Conservation (phyloP, 495 filamentous ascomycete species). For the Annulohypoxylon bovei region DNA sequence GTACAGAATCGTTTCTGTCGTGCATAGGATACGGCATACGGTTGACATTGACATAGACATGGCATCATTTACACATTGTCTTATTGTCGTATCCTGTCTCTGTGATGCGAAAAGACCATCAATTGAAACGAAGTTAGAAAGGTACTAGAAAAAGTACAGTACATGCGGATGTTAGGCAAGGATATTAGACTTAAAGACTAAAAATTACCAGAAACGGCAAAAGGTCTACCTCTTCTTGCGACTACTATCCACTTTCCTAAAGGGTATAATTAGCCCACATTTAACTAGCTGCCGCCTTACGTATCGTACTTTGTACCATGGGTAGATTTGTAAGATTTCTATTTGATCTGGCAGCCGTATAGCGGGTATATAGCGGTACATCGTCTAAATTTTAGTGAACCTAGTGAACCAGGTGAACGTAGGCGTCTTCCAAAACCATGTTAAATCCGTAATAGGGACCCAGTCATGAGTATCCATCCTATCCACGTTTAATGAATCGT, state of each 20-base stretch:
- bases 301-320: neutral
- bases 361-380: neutral
- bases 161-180: neutral
- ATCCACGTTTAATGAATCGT: slow-evolving; percentile 3
- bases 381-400: neutral
- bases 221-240: slow-evolving; percentile 4
- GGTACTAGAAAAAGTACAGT: slow-evolving; percentile 19
- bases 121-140: neutral
- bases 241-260: slow-evolving; percentile 2
- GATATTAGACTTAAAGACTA: slow-evolving; percentile 11
- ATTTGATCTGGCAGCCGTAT: too few relatives aligned
- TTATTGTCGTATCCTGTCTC: slow-evolving; percentile 15
- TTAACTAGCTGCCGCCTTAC: slow-evolving; percentile 32
- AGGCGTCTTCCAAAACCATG: neutral
- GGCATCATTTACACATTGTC: slow-evolving; percentile 19
- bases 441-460: slow-evolving; percentile 7
- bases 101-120: slow-evolving; percentile 1
- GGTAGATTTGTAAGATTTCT: neutral
- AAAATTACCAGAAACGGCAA: slow-evolving; percentile 23
- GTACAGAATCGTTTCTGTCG: neutral
- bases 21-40: slow-evolving; percentile 2
- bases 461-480: neutral
- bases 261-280: slow-evolving; percentile 33
- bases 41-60: neutral
- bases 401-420: neutral